Evolutionary conservation across 75 land plant species (phyloP).

Genomic region (Picea glauca): DNA sequence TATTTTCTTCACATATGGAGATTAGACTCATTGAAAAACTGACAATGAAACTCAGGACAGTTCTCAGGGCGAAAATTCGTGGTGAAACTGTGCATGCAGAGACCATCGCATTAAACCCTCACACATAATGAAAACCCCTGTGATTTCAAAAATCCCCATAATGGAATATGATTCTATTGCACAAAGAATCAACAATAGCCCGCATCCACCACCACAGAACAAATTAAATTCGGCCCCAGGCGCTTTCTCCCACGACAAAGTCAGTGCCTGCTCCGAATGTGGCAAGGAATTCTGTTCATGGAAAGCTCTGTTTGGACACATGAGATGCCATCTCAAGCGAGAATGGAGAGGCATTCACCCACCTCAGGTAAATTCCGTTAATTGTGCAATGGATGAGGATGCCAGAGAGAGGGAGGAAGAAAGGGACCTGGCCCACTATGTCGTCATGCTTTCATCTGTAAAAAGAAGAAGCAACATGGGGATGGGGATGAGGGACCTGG

Average conservation of each 20-base stretch:
- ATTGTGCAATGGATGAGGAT: background rate
- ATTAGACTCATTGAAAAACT: too few species aligned
- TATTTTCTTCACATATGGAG: too few species aligned
- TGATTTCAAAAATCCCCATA: too few species aligned
- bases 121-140: too few species aligned
- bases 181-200: background rate
- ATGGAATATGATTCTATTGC: too few species aligned
- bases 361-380: constrained; percentile 7
- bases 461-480: background rate
- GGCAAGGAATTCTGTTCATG: constrained; percentile 47
- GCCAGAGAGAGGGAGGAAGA: constrained; percentile 3
- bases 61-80: too few species aligned
- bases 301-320: constrained; percentile 62
- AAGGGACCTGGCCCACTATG: constrained; percentile 16
- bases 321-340: constrained; percentile 51
- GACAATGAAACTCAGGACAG: too few species aligned
- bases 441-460: constrained; percentile 15
- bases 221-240: background rate
- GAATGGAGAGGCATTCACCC: constrained; percentile 36
- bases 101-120: too few species aligned
- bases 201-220: background rate
- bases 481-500: constrained; percentile 22
- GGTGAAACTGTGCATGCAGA: too few species aligned
- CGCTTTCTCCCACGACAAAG: background rate
- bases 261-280: constrained; percentile 41